Evolutionary conservation across 2,329 filamentous ascomycete species (phyloP).

Genomic region (Lasiodiplodia sp.): DNA sequence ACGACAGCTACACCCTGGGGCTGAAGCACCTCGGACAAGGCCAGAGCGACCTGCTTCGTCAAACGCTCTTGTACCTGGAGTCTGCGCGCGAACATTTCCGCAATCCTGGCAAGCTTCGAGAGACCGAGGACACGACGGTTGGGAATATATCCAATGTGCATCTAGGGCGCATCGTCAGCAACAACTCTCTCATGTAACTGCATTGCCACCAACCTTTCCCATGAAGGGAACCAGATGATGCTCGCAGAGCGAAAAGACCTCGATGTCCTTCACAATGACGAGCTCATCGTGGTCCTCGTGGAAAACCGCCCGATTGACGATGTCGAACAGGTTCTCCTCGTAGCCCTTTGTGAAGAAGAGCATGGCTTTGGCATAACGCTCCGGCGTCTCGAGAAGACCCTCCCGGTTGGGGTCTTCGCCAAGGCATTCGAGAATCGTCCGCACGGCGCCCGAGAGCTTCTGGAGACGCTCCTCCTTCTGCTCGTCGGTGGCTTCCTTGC

Average conservation of each 20-base stretch:
- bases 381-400: constrained; percentile 71
- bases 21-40: constrained; percentile 89
- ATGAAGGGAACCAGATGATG: constrained; percentile 97
- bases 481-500: constrained; percentile 65
- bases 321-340: constrained; percentile 88
- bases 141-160: constrained; percentile 99
- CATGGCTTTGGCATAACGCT: constrained; percentile 93
- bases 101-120: constrained; percentile 93
- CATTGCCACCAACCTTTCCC: constrained; percentile 72
- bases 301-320: constrained; percentile 94
- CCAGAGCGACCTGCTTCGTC: constrained; percentile 94
- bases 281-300: constrained; percentile 96
- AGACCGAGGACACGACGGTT: constrained; percentile 90
- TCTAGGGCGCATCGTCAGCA: constrained; percentile 60
- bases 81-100: constrained; percentile 93
- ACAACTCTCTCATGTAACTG: neutral
- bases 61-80: constrained; percentile 96
- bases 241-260: constrained; percentile 93
- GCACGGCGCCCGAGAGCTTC: constrained; percentile 69
- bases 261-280: constrained; percentile 97
- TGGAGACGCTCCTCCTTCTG: constrained; percentile 64
- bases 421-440: constrained; percentile 70
- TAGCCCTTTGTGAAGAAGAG: constrained; percentile 97
- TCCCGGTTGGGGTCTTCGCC: constrained; percentile 71
- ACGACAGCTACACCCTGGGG: constrained; percentile 96